These are phyloP conservation scores for Saccharomyces mikatae DNA, from an alignment of 805 yeast genomes.

Conservation along the genomic window DNA sequence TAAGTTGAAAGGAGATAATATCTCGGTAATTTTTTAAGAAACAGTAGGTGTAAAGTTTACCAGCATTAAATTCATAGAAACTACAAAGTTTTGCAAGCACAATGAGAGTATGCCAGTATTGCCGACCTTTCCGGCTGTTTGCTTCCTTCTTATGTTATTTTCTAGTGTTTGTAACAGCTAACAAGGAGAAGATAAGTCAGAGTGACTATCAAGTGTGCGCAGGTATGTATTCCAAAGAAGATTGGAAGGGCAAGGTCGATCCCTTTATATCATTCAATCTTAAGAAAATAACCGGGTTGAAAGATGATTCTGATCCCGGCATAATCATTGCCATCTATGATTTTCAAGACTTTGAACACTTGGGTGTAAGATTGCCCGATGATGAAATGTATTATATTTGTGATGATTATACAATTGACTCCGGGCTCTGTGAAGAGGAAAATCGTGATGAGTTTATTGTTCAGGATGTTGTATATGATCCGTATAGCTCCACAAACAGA, in stretches of 20 bases:
- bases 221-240: conserved; percentile 81
- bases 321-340: conserved; percentile 75
- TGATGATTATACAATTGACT: conserved; percentile 55
- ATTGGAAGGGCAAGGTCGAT: conserved; percentile 74
- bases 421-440: conserved; percentile 45
- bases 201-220: conserved; percentile 63
- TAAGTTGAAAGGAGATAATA: background rate
- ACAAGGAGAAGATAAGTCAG: conserved; percentile 42
- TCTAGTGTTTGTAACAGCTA: conserved; percentile 22
- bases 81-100: background rate
- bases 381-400: conserved; percentile 59
- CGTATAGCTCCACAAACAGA: conserved; percentile 43
- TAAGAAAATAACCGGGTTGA: conserved; percentile 21
- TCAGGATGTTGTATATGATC: conserved; percentile 33
- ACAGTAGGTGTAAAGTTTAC: background rate
- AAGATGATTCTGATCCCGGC: conserved; percentile 32
- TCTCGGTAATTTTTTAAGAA: background rate
- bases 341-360: conserved; percentile 60
- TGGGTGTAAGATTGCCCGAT: conserved; percentile 48
- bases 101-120: background rate
- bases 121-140: background rate
- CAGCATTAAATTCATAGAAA: background rate
- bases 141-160: background rate
- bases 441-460: conserved; percentile 60
- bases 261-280: conserved; percentile 52